Percentiles rank a stretch among this genome's conserved stretches.
phyloP scores from a whole-genome alignment of 2,329 filamentous ascomycete species.

The Diaporthe destruens region DNA sequence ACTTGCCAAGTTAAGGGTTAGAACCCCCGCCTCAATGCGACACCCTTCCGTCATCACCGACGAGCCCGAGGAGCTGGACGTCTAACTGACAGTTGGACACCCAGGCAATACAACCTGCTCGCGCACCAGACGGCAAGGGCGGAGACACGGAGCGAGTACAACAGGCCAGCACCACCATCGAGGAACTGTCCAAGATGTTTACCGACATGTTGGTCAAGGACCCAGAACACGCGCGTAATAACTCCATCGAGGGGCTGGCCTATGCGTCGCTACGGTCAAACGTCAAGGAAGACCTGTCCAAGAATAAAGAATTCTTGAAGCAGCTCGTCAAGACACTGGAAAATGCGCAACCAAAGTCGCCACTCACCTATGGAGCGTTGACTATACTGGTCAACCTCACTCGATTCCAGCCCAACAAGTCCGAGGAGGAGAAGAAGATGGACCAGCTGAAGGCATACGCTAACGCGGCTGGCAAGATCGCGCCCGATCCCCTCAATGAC shows the following conservation, averaged over 20 bases:
- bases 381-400: constrained; percentile 90
- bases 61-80: constrained; percentile 48
- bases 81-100: constrained; percentile 63
- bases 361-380: constrained; percentile 85
- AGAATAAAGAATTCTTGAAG: constrained; percentile 76
- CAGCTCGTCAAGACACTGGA: constrained; percentile 75
- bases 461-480: constrained; percentile 78
- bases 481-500: constrained; percentile 77
- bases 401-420: constrained; percentile 79
- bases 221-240: constrained; percentile 70
- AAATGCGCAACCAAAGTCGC: constrained; percentile 72
- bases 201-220: constrained; percentile 74
- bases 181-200: constrained; percentile 74
- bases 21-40: constrained; percentile 49
- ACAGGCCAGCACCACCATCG: constrained; percentile 70
- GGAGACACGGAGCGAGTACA: constrained; percentile 59
- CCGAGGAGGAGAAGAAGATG: constrained; percentile 94
- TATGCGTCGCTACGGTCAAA: constrained; percentile 89
- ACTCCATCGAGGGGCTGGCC: constrained; percentile 89
- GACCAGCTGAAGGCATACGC: constrained; percentile 94
- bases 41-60: constrained; percentile 39
- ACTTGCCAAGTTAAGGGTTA: constrained; percentile 77
- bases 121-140: constrained; percentile 50
- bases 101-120: constrained; percentile 65
- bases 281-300: constrained; percentile 84